Conservation (phyloP, 2,329 filamentous ascomycete genomes). For the Geosmithia putterillii region DNA sequence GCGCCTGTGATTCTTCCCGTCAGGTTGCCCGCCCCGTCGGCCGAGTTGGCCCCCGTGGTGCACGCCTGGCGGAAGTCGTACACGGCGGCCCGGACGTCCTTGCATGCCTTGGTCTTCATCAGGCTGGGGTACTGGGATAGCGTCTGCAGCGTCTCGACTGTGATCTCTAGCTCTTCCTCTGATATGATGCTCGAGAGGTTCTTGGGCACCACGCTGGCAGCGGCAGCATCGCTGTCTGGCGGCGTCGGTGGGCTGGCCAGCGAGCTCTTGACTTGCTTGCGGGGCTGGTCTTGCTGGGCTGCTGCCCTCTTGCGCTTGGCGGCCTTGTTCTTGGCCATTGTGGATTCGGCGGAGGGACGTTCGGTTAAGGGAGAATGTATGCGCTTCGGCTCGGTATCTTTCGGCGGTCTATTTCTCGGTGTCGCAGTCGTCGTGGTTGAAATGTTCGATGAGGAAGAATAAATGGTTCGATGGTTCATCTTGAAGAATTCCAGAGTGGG, state of each 20-base stretch:
- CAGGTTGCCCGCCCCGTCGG: slow-evolving; percentile 38
- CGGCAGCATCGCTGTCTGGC: slow-evolving; percentile 11
- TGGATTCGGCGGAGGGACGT: too few species aligned
- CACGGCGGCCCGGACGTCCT: slow-evolving; percentile 52
- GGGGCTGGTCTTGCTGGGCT: slow-evolving; percentile 17
- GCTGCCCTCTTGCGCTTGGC: slow-evolving; percentile 31
- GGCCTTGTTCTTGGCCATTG: slow-evolving; percentile 30
- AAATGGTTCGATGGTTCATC: neutral
- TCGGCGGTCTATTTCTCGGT: too few species aligned
- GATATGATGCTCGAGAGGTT: slow-evolving; percentile 42
- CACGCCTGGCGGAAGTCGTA: slow-evolving; percentile 59
- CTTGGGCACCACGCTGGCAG: slow-evolving; percentile 27
- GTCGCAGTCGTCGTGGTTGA: too few species aligned
- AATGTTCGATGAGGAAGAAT: neutral
- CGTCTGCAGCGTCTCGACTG: slow-evolving; percentile 49
- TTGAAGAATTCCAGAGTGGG: neutral
- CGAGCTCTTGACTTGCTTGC: slow-evolving; percentile 24
- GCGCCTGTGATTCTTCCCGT: slow-evolving; percentile 56
- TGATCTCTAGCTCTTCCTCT: slow-evolving; percentile 53
- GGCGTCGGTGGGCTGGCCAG: slow-evolving; percentile 16
- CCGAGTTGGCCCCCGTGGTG: slow-evolving; percentile 40
- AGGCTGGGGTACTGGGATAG: slow-evolving; percentile 46
- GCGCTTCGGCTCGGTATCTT: too few species aligned
- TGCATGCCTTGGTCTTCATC: slow-evolving; percentile 58
- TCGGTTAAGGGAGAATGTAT: too few species aligned